Evolutionary conservation across 306 rosid species (phyloP), one percentile per base, ranked within the genome.

Genomic region (Trichosanthes cucumerina): DNA sequence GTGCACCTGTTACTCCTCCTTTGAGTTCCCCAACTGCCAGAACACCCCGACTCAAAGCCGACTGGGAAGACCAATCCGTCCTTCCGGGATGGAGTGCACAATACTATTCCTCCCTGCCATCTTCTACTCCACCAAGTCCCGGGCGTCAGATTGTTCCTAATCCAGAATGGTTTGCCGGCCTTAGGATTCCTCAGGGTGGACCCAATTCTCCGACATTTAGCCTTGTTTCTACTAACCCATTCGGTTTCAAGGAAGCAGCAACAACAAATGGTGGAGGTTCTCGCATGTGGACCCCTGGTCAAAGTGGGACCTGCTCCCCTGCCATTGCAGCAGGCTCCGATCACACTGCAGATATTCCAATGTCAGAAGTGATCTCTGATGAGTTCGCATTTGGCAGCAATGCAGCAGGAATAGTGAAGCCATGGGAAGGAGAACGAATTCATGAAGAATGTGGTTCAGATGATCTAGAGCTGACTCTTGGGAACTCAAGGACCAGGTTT

Each of bases 1-100:
- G 91, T 62, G 98, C 97, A 38, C 97, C 97, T 15, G 94, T 93
- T 79, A 93, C 97, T 56, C 97, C 98, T 86, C 97, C 98, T 50
- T 69, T 89, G 81, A 93, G 94, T 86, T 93, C 98, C 71, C 98
- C 96, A 74, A 87, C 97, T 33, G 92, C 91, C 58, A 76, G 93
- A 78, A 86, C 93, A 24, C 88, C 97, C 11, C 88, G 91, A 86
- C 77, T 83, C 13, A 88, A 84, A 52, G 81, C 73, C 9, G 85
- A 86, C 80, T 91, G 93, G 96, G 92, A 91, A 18, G 89, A 85
- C 34, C 94, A 83, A 79, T 79, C 83, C 54, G 60, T 80, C 44
- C 87, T 76, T 5, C 88, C 89, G 28, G 87, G 75, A 34, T 86
- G 89, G 90, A 84, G 77, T 4, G 86, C 84, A 46, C 95, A 87